Conservation (phyloP, 148 eudicot genomes). For the Rhododendron williamsianum region DNA sequence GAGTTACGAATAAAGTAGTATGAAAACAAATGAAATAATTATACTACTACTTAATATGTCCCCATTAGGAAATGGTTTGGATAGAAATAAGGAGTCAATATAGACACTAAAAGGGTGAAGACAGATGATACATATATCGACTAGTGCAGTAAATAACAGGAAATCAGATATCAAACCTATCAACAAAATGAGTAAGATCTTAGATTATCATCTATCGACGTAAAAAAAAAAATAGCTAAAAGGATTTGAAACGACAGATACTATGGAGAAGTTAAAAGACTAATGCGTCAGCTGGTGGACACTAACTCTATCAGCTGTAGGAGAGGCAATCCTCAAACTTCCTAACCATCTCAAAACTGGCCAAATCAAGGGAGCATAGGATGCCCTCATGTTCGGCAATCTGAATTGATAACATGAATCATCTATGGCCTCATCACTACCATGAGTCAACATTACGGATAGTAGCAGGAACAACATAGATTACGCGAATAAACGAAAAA, state of each 20-base stretch:
- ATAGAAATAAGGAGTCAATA: neutral
- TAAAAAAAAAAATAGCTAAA: neutral
- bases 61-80: neutral
- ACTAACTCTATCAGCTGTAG: neutral
- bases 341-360: neutral
- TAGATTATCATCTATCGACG: neutral
- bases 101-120: neutral
- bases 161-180: neutral
- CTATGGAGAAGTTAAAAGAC: neutral
- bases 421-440: neutral
- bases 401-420: neutral
- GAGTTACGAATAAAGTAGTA: neutral
- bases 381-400: neutral
- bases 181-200: neutral
- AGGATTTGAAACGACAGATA: neutral
- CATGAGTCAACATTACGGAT: neutral
- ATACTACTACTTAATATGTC: neutral
- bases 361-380: neutral
- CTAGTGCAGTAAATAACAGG: neutral
- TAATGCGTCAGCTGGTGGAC: neutral
- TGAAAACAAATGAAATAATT: neutral
- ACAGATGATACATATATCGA: neutral
- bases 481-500: neutral
- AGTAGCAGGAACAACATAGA: neutral
- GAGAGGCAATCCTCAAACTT: neutral